Percentiles rank a stretch among this genome's conserved stretches.
phyloP scores from a whole-genome alignment of 1,284 basidiomycete species.

The Austroboletus sp. region DNA sequence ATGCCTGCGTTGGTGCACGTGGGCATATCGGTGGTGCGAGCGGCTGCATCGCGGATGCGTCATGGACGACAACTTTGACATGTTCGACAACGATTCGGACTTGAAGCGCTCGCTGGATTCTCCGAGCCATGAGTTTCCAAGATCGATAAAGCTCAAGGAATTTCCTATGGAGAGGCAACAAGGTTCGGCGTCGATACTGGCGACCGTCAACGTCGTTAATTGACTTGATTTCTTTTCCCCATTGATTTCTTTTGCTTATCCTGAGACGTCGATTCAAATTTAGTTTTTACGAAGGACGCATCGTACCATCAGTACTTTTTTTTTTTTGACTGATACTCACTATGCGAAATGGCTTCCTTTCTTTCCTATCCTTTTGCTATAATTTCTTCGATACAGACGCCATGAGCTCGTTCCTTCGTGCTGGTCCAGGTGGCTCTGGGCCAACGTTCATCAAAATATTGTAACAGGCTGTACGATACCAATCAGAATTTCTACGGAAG shows the following conservation, averaged over 20 bases:
- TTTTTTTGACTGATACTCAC: constrained; percentile 6
- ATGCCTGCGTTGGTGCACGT: constrained; percentile 25
- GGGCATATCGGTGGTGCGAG: constrained; percentile 14
- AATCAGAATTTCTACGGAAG: constrained; percentile 7
- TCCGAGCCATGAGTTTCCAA: not conserved
- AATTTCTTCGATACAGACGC: constrained; percentile 5
- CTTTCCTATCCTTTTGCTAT: constrained; percentile 1
- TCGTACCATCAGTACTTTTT: constrained; percentile 3
- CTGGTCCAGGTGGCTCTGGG: not conserved
- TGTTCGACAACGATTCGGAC: not conserved
- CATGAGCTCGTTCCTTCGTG: not conserved
- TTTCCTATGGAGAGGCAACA: constrained; percentile 2
- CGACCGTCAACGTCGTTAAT: not conserved
- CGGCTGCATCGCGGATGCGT: constrained; percentile 4
- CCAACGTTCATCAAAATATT: constrained; percentile 6
- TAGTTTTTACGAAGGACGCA: not conserved
- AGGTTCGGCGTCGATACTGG: not conserved
- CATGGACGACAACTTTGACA: not conserved
- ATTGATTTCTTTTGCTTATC: not conserved
- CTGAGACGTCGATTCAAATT: not conserved
- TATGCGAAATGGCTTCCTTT: constrained; percentile 3
- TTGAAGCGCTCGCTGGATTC: not conserved
- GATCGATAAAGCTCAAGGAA: constrained; percentile 6
- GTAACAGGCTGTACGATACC: constrained; percentile 20
- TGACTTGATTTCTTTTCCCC: not conserved